Conservation (phyloP, 225 moss, liverwort and hornwort genomes). For the Bryum argenteum region DNA sequence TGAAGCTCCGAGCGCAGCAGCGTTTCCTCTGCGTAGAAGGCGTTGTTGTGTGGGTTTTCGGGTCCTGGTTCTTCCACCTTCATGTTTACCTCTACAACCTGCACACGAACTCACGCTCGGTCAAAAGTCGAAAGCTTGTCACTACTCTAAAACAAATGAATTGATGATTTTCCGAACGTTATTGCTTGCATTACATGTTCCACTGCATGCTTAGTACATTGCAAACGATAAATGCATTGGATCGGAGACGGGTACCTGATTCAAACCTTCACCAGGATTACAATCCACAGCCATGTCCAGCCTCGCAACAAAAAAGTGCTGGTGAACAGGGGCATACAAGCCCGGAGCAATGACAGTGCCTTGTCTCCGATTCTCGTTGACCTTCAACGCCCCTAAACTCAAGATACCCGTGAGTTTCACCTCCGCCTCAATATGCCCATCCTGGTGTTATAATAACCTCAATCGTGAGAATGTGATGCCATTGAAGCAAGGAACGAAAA, state of each 20-base stretch:
- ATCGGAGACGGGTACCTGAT: constrained; percentile 60
- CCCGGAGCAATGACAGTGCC: constrained; percentile 97
- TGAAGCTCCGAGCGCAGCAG: constrained; percentile 81
- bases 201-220: too few species aligned
- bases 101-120: constrained; percentile 5
- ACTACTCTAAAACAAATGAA: too few species aligned
- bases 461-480: too few species aligned
- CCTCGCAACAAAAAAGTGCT: constrained; percentile 97
- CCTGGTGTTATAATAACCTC: constrained; percentile 47
- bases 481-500: too few species aligned
- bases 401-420: constrained; percentile 97
- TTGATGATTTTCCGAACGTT: too few species aligned
- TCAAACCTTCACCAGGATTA: constrained; percentile 89
- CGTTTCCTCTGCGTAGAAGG: constrained; percentile 93
- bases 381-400: constrained; percentile 85
- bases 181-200: too few species aligned
- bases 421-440: constrained; percentile 95
- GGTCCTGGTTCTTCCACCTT: constrained; percentile 88
- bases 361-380: constrained; percentile 85
- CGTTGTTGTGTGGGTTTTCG: constrained; percentile 90
- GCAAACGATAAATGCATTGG: neutral
- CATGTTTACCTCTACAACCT: constrained; percentile 95
- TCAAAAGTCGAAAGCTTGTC: too few species aligned
- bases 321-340: constrained; percentile 92
- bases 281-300: constrained; percentile 96